Evolutionary conservation across 1,284 basidiomycete genomes (phyloP), one percentile per base, ranked within the genome.

Genomic region (Wallemia mellicola): DNA sequence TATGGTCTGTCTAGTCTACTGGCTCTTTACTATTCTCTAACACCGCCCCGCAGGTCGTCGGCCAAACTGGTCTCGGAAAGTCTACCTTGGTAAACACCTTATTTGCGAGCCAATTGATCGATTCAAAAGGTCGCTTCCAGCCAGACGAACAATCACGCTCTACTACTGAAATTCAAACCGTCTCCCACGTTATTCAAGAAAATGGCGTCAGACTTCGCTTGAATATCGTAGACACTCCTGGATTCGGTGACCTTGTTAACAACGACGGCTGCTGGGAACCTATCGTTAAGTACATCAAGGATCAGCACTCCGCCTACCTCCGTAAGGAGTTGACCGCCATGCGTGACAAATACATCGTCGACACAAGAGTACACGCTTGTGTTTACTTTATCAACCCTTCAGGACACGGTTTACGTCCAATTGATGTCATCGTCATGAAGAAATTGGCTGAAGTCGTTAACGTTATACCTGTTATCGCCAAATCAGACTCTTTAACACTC

Each of bases 221-320:
- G 66, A 98, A 98, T 78, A 95, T 98, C 64, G 88, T 98, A 65
- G 94, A 98, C 72, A 98, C 94, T 3, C 92, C 92, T 60, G 92
- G 94, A 33, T 98, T 94, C 68, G 94, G 91, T 60, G 94, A 98
- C 76, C 86, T 91, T 68, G 81, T 98, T 70, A 95, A 98, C 79
- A 98, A 98, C 71, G 94, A 98, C 71, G 86, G 86, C 71, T 96
- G 94, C 77, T 98, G 92, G 92, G 92, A 98, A 68, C 86, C 92
- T 27, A 95, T 96, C 66, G 78, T 96, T 71, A 94, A 94, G 73
- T 94, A 96, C 73, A 96, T 95, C 70, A 74, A 77, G 68, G 94
- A 98, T 76, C 92, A 98, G 71, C 92, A 98, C 75, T 91, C 86
- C 68, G 87, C 91, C 57, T 98, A 96, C 74, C 80, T 98, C 61